phyloP scores from a whole-genome alignment of 2,329 filamentous ascomycete genomes.

The Colletotrichum truncatum region DNA sequence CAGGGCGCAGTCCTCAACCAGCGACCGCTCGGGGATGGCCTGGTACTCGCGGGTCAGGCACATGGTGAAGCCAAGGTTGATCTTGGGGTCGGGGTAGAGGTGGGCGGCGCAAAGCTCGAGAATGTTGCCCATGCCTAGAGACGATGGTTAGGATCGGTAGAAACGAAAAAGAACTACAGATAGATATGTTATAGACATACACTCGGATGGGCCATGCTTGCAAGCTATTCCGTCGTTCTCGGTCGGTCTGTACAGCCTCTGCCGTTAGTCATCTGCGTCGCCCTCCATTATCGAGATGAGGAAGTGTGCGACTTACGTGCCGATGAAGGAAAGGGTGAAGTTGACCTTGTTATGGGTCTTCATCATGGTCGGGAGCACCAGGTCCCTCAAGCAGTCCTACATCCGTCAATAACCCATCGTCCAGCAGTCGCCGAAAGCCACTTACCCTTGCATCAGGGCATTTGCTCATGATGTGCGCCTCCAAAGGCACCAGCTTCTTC shows the following conservation, averaged over 20 bases:
- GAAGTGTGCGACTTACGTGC: constrained; percentile 62
- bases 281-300: constrained; percentile 1
- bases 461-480: constrained; percentile 97
- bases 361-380: constrained; percentile 90
- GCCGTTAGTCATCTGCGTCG: not conserved
- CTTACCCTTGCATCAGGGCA: constrained; percentile 84
- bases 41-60: constrained; percentile 82
- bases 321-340: constrained; percentile 92
- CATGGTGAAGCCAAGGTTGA: constrained; percentile 91
- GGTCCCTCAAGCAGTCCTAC: constrained; percentile 78
- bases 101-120: constrained; percentile 89
- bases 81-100: constrained; percentile 86
- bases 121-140: constrained; percentile 82
- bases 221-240: constrained; percentile 86
- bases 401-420: not conserved
- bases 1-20: constrained; percentile 87
- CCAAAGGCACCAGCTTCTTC: constrained; percentile 72
- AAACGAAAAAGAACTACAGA: not conserved
- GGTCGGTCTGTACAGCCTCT: constrained; percentile 60
- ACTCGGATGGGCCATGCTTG: constrained; percentile 90
- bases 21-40: constrained; percentile 78
- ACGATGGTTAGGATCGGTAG: not conserved
- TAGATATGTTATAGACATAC: constrained; percentile 39
- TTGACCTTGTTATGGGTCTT: constrained; percentile 84
- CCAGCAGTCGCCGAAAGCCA: not conserved